Conservation (phyloP, 495 filamentous ascomycete genomes). For the Xylaria curta region DNA sequence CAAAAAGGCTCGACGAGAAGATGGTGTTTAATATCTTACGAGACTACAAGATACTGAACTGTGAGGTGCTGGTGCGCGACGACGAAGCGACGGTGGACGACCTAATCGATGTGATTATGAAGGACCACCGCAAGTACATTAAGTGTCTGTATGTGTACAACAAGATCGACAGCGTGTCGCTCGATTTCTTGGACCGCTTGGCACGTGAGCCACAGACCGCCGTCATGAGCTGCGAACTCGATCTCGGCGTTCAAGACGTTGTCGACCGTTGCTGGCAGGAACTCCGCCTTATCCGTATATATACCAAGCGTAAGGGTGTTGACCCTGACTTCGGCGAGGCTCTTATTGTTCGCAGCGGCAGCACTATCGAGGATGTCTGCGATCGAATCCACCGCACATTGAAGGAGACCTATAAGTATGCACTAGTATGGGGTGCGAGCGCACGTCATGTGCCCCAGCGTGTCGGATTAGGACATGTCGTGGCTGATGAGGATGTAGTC, state of each 20-base stretch:
- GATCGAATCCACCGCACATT: slow-evolving; percentile 92
- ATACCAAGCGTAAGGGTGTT: slow-evolving; percentile 94
- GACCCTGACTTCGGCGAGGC: slow-evolving; percentile 94
- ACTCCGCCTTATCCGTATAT: slow-evolving; percentile 86
- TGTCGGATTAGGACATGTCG: slow-evolving; percentile 84
- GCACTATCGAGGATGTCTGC: slow-evolving; percentile 95
- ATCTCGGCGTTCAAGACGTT: slow-evolving; percentile 95
- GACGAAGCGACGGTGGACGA: slow-evolving; percentile 97
- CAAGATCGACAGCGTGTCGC: slow-evolving; percentile 96
- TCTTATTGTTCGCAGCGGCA: slow-evolving; percentile 85
- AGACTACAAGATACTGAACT: slow-evolving; percentile 99
- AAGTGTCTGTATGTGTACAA: slow-evolving; percentile 97
- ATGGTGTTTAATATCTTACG: slow-evolving; percentile 95
- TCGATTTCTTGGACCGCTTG: slow-evolving; percentile 90
- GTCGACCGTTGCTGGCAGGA: slow-evolving; percentile 97
- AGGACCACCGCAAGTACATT: slow-evolving; percentile 98
- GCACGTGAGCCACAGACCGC: slow-evolving; percentile 92
- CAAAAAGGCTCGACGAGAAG: slow-evolving; percentile 93
- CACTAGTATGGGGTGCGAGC: slow-evolving; percentile 96
- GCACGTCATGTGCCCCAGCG: slow-evolving; percentile 94
- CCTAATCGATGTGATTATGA: slow-evolving; percentile 99
- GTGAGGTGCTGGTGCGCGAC: slow-evolving; percentile 93
- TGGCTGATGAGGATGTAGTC: slow-evolving; percentile 96
- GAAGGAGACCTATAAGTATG: slow-evolving; percentile 99
- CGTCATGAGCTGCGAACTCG: slow-evolving; percentile 98